Evolutionary conservation across 2,329 filamentous ascomycete genomes (phyloP).

Genomic region (Neophaeococcomyces aloes): DNA sequence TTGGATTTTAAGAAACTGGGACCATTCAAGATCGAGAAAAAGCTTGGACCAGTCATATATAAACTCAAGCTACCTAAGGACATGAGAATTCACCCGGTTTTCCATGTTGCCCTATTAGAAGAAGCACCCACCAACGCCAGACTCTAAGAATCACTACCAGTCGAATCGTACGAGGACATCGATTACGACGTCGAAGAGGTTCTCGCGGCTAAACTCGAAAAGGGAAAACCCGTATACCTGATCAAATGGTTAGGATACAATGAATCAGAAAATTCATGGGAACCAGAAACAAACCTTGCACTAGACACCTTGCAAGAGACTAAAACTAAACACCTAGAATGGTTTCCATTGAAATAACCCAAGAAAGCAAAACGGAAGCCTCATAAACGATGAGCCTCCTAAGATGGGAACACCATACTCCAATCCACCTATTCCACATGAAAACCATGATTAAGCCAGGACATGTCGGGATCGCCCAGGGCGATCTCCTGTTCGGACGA

Average conservation of each 20-base stretch:
- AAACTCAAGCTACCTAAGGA: conserved; percentile 7
- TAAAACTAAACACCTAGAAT: background rate
- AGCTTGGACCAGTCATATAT: conserved; percentile 5
- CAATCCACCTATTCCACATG: background rate
- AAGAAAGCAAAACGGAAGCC: background rate
- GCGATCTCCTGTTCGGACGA: background rate
- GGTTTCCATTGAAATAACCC: background rate
- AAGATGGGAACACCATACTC: no score
- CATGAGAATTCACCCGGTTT: conserved; percentile 7
- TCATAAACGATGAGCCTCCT: background rate
- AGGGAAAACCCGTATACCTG: conserved; percentile 3
- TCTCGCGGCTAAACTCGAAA: background rate
- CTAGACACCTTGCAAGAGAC: background rate
- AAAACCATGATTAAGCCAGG: background rate
- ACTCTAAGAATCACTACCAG: background rate
- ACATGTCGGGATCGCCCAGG: background rate
- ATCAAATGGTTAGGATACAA: conserved; percentile 10
- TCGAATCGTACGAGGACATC: background rate
- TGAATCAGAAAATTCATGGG: conserved; percentile 3
- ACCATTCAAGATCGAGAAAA: conserved; percentile 7
- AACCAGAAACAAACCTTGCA: background rate
- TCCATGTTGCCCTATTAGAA: conserved; percentile 8
- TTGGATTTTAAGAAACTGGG: conserved; percentile 7
- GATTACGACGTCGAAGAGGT: background rate
- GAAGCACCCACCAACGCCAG: background rate